Conservation (phyloP, 495 filamentous ascomycete genomes). For the Penicillium soppii region DNA sequence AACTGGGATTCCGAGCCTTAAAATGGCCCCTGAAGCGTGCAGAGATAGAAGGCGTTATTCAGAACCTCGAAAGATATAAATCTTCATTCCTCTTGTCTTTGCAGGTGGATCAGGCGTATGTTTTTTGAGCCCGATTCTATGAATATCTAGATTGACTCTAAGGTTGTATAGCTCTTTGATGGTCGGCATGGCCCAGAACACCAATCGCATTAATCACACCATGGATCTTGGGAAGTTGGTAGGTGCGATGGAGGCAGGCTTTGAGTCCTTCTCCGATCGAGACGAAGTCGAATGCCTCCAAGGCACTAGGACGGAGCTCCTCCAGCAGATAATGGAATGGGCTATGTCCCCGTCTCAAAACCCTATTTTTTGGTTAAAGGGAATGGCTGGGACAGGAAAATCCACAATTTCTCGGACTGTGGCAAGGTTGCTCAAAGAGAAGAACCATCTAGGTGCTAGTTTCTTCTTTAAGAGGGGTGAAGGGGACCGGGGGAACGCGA, state of each 20-base stretch:
- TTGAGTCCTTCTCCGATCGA: constrained; percentile 23
- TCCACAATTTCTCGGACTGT: constrained; percentile 41
- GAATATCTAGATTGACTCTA: constrained; percentile 12
- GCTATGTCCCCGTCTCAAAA: constrained; percentile 6
- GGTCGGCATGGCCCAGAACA: constrained; percentile 8
- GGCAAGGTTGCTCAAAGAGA: constrained; percentile 11
- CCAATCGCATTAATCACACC: constrained; percentile 6
- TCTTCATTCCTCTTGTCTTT: constrained; percentile 28
- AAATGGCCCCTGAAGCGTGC: constrained; percentile 30
- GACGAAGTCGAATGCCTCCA: constrained; percentile 29
- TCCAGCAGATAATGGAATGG: constrained; percentile 32
- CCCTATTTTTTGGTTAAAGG: constrained; percentile 45
- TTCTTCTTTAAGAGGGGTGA: constrained; percentile 56
- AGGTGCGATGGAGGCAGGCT: constrained; percentile 17
- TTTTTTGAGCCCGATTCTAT: constrained; percentile 13
- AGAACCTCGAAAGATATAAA: constrained; percentile 30
- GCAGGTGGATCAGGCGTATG: constrained; percentile 27
- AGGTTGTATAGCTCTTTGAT: constrained; percentile 19
- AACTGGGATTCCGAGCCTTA: constrained; percentile 27
- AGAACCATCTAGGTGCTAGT: constrained; percentile 29
- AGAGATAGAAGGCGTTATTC: constrained; percentile 24
- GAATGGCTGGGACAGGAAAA: constrained; percentile 46
- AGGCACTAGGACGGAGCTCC: constrained; percentile 34
- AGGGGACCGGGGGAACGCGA: constrained; percentile 38
- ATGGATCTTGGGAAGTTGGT: constrained; percentile 16